Evolutionary conservation across 2,329 filamentous ascomycete genomes (phyloP), one percentile per base, ranked within the genome.

Genomic region (Penicillium decumbens): DNA sequence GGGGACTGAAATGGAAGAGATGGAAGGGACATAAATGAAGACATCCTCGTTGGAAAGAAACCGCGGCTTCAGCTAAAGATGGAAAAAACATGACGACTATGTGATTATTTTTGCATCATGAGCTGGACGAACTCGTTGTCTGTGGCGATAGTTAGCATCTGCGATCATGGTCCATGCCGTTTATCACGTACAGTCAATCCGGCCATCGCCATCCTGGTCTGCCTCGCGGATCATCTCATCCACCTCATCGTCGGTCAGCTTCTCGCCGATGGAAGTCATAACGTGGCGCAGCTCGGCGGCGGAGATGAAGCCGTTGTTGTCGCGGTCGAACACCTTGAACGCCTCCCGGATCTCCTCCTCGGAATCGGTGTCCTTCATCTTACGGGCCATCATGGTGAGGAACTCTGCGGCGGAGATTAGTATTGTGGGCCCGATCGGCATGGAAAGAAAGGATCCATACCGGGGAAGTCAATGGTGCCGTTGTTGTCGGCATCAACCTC

Each of bases 171-270:
- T 40, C 6, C 38, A 9, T 24, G 12, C n/a, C 9, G 25, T 25
- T 32, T 25, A 41, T 15, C 37, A 72, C 84, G 60, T 78, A 92
- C 88, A 93, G 73, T 93, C 88, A 66, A 93, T 93, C 65, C 88
- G 84, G 66, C 88, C 88, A 72, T 93, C 88, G 59, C 88, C 88
- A 61, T 93, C 88, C 77, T 93, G 88, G 72, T 93, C 88, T 66
- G 88, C 88, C 75, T 93, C 88, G 60, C 88, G 84, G 69, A 93
- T 93, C 88, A 93, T 93, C 80, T 93, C 88, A 65, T 93, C 88
- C 61, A 93, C 88, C 75, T 93, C 88, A 61, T 92, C 88, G 66
- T 93, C 88, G 46, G 88, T 92, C 69, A 93, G 82, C 77, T 92
- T 93, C 80, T 93, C 88, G 59, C 88, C 88, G 64, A 93, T 93